Base-by-base conservation (phyloP, 352 stramenopile species). In the Globisporangium cystogenes region DNA sequence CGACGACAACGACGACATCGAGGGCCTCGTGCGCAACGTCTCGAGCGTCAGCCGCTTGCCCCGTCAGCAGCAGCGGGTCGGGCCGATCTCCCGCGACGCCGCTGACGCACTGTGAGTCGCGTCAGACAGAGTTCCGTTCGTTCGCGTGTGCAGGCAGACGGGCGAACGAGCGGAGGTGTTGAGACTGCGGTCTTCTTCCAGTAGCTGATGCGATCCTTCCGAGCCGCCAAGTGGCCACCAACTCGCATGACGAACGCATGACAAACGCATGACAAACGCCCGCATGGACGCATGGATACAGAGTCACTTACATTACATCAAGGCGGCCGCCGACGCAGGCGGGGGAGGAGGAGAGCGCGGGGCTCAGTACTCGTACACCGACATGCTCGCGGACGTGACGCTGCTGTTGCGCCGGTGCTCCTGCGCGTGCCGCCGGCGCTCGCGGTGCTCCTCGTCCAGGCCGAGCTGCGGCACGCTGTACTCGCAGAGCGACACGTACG, bases 381-480 rank as follows among this genome's bases (percentile, higher is more conserved):
- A 53, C 47, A 46, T 35, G 40, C 54, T 60, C 37, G 68, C 62
- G 46, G 67, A 79, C 56, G 72, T 80, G 43, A 70, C 63, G 48
- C 73, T 90, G 68, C 80, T 90, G 67, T 90, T 90, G 53, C 80
- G 76, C 21, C 80, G 80, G 33, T 84, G 73, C 57, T 87, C 66
- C 36, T 82, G 76, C 51, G 80, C 80, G 55, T 72, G 72, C 58
- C 82, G 80, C 56, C 86, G 82, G 37, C 82, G 75, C 60, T 93
- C 82, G 14, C 75, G 67, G 26, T 82, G 77, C 50, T 93, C 82
- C 37, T 86, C 74, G 46, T 87, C 66, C 1, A 69, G 64, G 60
- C 86, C 76, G 7, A 93, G 55, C 10, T 67, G 70, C 7, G 83
- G 83, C 21, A 94, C 79, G 56, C 80, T 86, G 65, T 86, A 86